Evolutionary conservation across 805 yeast species (phyloP), one percentile per base, ranked within the genome.

Genomic region (Metschnikowia koreensis): DNA sequence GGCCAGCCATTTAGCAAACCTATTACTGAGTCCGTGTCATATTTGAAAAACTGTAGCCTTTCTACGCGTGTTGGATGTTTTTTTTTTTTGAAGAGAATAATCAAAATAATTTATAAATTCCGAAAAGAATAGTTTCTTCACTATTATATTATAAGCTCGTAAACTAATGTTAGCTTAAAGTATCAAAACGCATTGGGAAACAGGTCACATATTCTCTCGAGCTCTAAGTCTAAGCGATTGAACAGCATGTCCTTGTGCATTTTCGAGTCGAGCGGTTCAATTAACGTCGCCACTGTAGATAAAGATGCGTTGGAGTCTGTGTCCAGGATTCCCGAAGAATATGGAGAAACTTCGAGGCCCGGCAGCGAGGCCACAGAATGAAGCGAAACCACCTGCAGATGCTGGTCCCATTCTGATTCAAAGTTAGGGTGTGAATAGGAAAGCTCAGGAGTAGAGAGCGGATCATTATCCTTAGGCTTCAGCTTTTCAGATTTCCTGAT

Each of bases 251-350:
- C 56, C 16, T 53, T 53, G 22, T 51, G 51, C 51, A 49, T 38
- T 28, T 45, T 50, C 22, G 28, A 39, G 7, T 43, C 41, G 15
- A 56, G 60, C 2, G 53, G 52, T 8, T 51, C 62, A 28, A 47
- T 50, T 38, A 61, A 57, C 11, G 73, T 70, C 10, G 67, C 68
- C 22, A 56, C 56, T 1, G 75, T 70, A 2, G 74, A 68, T 17
- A 70, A 52, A 3, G 65, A 58, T 44, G 53, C 57, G 52, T 54
- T 51, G 13, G 74, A 69, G 43, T 63, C 68, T 47, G 59, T 65
- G 48, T 66, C 59, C 47, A 60, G 54, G 28, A 41, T 44, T 3
- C 51, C 47, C 5, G 48, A 45, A 7, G 53, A 51, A 34, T 43
- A 46, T 6, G 55, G 56, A 7, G 56, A 54, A 22, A 29, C 38